These are phyloP conservation scores for Aspergillus versicolor DNA, from an alignment of 2,329 filamentous ascomycete species.

Conservation along the genomic window DNA sequence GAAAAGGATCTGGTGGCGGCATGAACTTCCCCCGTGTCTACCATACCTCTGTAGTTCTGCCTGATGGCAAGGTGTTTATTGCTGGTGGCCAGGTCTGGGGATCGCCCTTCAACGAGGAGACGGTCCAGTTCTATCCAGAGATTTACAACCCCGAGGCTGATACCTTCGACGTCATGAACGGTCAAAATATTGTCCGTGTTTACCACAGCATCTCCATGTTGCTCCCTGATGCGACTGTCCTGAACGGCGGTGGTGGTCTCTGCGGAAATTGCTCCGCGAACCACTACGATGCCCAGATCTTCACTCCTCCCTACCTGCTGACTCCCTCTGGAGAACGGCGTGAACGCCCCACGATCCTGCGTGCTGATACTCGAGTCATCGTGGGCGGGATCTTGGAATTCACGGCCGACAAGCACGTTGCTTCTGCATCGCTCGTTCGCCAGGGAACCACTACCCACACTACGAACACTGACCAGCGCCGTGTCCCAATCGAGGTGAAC, in stretches of 20 bases:
- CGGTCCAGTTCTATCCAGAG: constrained; percentile 45
- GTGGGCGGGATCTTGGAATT: background rate
- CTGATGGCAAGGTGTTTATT: constrained; percentile 50
- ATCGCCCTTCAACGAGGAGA: constrained; percentile 47
- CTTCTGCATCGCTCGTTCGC: constrained; percentile 46
- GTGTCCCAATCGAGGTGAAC: background rate
- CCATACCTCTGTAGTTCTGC: constrained; percentile 50
- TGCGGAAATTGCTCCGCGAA: constrained; percentile 50
- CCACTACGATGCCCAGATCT: constrained; percentile 58
- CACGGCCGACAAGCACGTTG: constrained; percentile 10
- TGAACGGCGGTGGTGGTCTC: constrained; percentile 54
- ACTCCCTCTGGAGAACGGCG: background rate
- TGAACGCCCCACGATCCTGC: background rate
- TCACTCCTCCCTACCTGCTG: constrained; percentile 58
- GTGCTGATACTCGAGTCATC: background rate
- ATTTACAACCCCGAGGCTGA: constrained; percentile 47
- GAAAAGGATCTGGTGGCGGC: constrained; percentile 31
- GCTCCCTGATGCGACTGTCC: constrained; percentile 52
- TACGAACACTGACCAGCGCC: constrained; percentile 2
- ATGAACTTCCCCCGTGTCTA: constrained; percentile 46
- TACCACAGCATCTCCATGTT: constrained; percentile 55
- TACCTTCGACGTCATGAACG: constrained; percentile 28
- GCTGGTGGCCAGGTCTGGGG: constrained; percentile 49
- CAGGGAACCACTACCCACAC: constrained; percentile 4
- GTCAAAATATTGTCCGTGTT: constrained; percentile 24